A percentile compares a stretch with the other conserved stretches of the same genome.
These are phyloP conservation scores for Cordyceps javanica DNA, from an alignment of 2,329 filamentous ascomycete genomes.

Conservation along the genomic window DNA sequence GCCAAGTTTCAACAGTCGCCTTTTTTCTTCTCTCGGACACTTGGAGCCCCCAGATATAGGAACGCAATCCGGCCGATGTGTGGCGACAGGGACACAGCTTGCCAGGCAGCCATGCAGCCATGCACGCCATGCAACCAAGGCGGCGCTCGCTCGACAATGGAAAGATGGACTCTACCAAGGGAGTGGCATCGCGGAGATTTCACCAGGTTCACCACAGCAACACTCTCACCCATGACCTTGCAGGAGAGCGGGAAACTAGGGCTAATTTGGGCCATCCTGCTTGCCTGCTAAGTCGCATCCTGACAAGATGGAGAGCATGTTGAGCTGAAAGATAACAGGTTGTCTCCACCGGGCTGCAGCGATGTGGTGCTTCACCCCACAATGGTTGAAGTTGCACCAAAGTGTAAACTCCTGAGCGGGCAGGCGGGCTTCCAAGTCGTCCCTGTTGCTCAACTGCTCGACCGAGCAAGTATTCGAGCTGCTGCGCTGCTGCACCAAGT, in stretches of 20 bases:
- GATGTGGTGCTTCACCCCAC: not conserved
- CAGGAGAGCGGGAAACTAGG: not conserved
- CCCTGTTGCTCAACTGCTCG: too few relatives aligned
- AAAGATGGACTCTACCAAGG: too few relatives aligned
- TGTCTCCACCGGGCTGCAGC: conserved; percentile 1
- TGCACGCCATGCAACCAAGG: too few relatives aligned
- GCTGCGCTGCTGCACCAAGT: too few relatives aligned
- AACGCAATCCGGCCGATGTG: not conserved
- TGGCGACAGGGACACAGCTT: not conserved
- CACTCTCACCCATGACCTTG: not conserved
- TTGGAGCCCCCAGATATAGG: not conserved
- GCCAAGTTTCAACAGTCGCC: not conserved
- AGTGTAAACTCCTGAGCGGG: not conserved
- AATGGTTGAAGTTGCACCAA: not conserved
- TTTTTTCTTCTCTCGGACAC: too few relatives aligned
- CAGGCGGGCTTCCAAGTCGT: too few relatives aligned
- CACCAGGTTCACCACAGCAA: not conserved
- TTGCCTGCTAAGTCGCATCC: not conserved
- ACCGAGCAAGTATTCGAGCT: too few relatives aligned
- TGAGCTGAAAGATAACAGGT: conserved; percentile 9
- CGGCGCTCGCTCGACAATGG: too few relatives aligned
- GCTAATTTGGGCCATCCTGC: not conserved
- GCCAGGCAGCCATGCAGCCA: too few relatives aligned
- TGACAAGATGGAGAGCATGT: not conserved
- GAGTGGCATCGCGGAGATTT: not conserved